Evolutionary conservation across 768 basidiomycete genomes (phyloP), one percentile per base, ranked within the genome.

Genomic region (Russula vinacea): DNA sequence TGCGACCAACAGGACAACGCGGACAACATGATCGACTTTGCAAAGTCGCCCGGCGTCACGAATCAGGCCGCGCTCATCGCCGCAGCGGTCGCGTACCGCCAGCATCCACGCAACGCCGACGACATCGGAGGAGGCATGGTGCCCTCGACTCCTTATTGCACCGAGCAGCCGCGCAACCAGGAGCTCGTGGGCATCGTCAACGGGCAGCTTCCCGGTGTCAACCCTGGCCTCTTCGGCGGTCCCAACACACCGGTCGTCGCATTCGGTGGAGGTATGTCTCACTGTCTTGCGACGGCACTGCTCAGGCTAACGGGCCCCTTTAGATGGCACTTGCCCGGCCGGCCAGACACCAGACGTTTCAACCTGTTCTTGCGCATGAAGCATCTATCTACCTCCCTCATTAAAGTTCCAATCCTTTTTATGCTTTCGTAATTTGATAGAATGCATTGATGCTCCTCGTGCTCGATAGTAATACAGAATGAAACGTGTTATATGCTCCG

Each of bases 91-190:
- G 69, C 71, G 24, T 82, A 80, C 69, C 74, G 78, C n/a, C 63
- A 73, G 55, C 77, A 81, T 64, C 72, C 80, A 3, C 75, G 81
- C 45, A 77, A 79, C 60, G 76, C 79, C 0, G 72, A 80, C n/a
- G 70, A 77, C 52, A 73, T 81, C 47, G 72, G 45, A 16, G 52
- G 75, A 37, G 80, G 79, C 19, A 71, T 79, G 39, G 68, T 77
- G 45, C 81, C 80, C 2, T 79, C 79, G 14, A 80, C 77, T n/a
- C 75, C 79, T 17, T 84, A 82, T 73, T 85, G 84, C 73, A 80
- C 80, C 72, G 80, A 75, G 64, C 77, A 80, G 1, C 83, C 83
- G 22, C 77, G 76, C 70, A 84, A 84, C 65, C 22, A 76, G 17
- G 75, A 82, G 66, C 76, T 84, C 22, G 76, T 76, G 58, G 82